Evolutionary conservation across 2,329 filamentous ascomycete species (phyloP).

Genomic region (Thelonectria blattea): DNA sequence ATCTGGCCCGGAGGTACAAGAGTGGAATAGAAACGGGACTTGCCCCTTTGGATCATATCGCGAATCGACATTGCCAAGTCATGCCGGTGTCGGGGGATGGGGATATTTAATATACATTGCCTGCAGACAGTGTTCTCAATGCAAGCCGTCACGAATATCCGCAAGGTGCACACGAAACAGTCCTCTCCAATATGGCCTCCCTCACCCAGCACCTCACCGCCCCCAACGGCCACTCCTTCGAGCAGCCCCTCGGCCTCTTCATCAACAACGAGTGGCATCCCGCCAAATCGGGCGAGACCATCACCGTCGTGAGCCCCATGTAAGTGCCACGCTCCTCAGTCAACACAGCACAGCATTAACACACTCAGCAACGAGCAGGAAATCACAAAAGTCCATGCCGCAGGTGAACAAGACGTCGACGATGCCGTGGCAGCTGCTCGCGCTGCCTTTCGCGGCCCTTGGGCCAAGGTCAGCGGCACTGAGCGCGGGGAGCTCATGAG

Average conservation of each 20-base stretch:
- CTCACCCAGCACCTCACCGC: background rate
- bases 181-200: background rate
- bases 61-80: too few species aligned
- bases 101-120: too few species aligned
- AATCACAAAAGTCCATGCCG: constrained; percentile 13
- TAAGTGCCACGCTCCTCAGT: background rate
- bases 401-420: background rate
- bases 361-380: constrained; percentile 7
- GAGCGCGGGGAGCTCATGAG: background rate
- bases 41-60: too few species aligned
- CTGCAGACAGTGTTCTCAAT: too few species aligned
- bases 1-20: too few species aligned
- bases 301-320: constrained; percentile 13
- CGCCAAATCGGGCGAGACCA: constrained; percentile 1
- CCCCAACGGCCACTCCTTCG: background rate
- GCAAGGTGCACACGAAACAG: too few species aligned
- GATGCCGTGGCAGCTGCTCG: constrained; percentile 3
- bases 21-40: too few species aligned
- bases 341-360: background rate
- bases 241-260: constrained; percentile 6
- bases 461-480: background rate
- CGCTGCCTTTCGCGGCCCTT: background rate
- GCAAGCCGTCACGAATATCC: too few species aligned
- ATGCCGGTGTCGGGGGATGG: too few species aligned
- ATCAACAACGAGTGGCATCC: constrained; percentile 15